Evolutionary conservation across 331 rosid genomes (phyloP), one percentile per base, ranked within the genome.

Genomic region (Malus hybrid): DNA sequence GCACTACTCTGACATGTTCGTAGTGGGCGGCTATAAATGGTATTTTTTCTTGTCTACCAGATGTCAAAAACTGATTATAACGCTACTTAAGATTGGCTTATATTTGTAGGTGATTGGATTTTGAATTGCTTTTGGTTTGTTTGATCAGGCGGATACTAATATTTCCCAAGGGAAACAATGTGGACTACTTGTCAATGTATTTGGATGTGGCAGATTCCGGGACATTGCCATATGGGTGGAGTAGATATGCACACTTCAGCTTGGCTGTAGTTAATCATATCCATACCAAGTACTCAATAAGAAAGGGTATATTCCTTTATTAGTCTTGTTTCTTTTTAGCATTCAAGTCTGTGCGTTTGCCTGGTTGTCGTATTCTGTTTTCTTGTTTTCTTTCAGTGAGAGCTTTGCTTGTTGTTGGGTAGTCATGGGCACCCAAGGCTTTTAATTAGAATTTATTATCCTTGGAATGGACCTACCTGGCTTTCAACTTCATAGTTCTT

Each of bases 141-240:
- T 77, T 80, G 61, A 34, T 74, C 92, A 90, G 97, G 97, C 86
- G 92, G 81, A 80, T 90, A 57, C 87, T 90, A 71, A 69, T 87
- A 67, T 90, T 92, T 81, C 92, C 96, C 1, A 90, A 87, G 77
- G 97, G 97, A 76, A 90, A 90, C 82, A 81, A 83, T 46, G 92
- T 81, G 83, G 92, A 90, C 80, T 85, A 87, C 79, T 76, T 92
- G 80, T 92, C 96, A 4, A 72, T 92, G 91, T 92, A 92, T 86
- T 84, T 90, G 80, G 96, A 92, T 83, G 91, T 86, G 77, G 93
- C 88, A 8, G 92, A 92, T 82, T 75, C 96, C 5, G 3, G 56
- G 10, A 32, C 83, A 5, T 77, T 90, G 82, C 96, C 91, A 15
- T 78, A 81, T 85, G 96, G 97, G 11, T 90, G 97, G 94, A 88